Base-by-base conservation (phyloP, 1,284 basidiomycete genomes). In the Tylopilus sp. region DNA sequence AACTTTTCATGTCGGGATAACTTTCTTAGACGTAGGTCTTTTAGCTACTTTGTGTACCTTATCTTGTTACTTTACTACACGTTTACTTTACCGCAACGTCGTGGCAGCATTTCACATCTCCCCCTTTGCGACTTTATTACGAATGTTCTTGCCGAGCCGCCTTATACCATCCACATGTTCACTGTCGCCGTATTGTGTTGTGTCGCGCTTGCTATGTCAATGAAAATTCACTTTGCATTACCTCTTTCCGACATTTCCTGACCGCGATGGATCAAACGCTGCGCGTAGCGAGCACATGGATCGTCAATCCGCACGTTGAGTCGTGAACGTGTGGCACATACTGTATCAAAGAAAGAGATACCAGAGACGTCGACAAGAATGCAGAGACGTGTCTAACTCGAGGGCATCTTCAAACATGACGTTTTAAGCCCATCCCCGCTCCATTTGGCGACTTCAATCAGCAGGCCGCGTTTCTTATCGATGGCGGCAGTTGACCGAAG, bases 381-480 rank as follows among this genome's bases (percentile, higher is more conserved):
- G 4, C 2, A 30, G 9, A 6, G 29, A 21, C 21, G 26, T 16
- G 15, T 29, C 68, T 61, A 80, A 52, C 67, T 80, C 15, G 81
- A 72, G 25, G 87, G 82, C 76, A 91, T 79, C 69, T 91, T 91
- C 57, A 91, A 67, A 64, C 85, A 88, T n/a, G 79, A 76, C n/a
- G 82, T 79, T 56, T 77, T 80, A 55, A 91, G 64, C 1, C 88
- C 88, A 64, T 91, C 88, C 3, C 88, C 89, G 49, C 84, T 84
- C 86, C 86, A 90, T 61, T 84, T 84, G 10, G 87, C 82, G 0
- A 88, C 86, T 53, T 89, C 81, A 21, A 87, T 58, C 33, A 91
- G 70, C 26, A 91, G 70, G 19, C 80, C 77, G 38, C 80, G 79
- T 63, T 91, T 91, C 67, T 83, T 86, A 51, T 86, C 82, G 40